Conservation (phyloP, 164 flowering plant genomes). For the Taxillus chinensis region DNA sequence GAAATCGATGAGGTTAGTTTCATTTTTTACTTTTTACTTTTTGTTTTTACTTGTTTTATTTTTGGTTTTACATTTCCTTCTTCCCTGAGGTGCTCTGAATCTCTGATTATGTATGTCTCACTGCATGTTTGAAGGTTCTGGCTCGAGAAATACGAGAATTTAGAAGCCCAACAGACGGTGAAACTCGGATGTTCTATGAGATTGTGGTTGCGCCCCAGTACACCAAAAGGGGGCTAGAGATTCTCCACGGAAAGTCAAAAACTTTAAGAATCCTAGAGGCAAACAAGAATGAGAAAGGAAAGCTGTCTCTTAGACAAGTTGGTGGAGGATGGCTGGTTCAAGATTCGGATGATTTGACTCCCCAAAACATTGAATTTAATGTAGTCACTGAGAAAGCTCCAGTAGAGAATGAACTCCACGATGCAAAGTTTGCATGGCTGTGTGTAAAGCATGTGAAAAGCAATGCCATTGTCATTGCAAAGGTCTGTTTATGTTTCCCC, state of each 20-base stretch:
- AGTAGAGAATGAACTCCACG: conserved; percentile 47
- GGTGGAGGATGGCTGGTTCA: conserved; percentile 98
- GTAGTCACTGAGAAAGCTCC: conserved; percentile 54
- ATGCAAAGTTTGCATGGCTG: conserved; percentile 96
- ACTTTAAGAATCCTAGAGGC: conserved; percentile 90
- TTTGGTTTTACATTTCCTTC: too few species aligned
- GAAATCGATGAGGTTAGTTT: conserved; percentile 89
- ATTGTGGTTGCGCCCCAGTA: conserved; percentile 97
- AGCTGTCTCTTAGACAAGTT: conserved; percentile 88
- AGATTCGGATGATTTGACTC: conserved; percentile 82
- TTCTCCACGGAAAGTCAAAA: conserved; percentile 89
- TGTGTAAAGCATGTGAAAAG: conserved; percentile 98
- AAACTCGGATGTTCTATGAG: conserved; percentile 98
- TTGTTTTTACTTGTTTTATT: not conserved
- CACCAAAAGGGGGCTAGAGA: conserved; percentile 73
- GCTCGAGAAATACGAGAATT: conserved; percentile 91
- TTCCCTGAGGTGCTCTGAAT: not conserved
- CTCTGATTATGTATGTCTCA: not conserved
- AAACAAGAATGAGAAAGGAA: conserved; percentile 61
- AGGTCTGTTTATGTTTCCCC: conserved; percentile 33
- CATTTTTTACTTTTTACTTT: not conserved
- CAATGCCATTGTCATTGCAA: conserved; percentile 96
- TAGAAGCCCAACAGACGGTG: conserved; percentile 97
- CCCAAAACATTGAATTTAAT: conserved; percentile 60
- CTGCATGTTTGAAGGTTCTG: conserved; percentile 39